A percentile compares a stretch with the other conserved stretches of the same genome.
Evolutionary conservation across 768 basidiomycete species (phyloP).

Genomic region (Xerocomellus dryophilus): DNA sequence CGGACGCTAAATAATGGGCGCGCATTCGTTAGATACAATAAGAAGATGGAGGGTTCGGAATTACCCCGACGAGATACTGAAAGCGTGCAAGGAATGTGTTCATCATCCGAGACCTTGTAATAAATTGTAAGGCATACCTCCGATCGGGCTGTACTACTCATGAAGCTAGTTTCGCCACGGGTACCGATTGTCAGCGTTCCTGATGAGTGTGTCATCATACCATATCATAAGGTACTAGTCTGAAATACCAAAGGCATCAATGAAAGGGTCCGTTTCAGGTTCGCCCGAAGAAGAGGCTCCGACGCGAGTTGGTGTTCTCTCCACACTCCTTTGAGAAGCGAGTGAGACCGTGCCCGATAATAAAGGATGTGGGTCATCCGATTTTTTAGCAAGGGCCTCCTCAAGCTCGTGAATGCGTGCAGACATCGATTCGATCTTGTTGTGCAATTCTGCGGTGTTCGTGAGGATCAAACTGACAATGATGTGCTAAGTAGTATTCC

Average conservation of each 20-base stretch:
- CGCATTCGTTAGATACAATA: not conserved
- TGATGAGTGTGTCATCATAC: slow-evolving; percentile 19
- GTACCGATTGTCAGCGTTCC: slow-evolving; percentile 59
- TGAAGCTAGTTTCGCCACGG: slow-evolving; percentile 52
- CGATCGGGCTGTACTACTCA: slow-evolving; percentile 64
- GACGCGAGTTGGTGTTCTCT: slow-evolving; percentile 21
- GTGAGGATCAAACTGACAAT: slow-evolving; percentile 52
- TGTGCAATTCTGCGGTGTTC: slow-evolving; percentile 69
- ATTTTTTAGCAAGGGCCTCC: slow-evolving; percentile 48
- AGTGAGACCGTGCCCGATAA: slow-evolving; percentile 31
- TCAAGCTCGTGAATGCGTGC: slow-evolving; percentile 62
- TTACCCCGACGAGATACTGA: slow-evolving; percentile 60
- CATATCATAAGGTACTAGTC: too few relatives aligned
- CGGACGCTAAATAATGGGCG: slow-evolving; percentile 22
- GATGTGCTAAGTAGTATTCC: not conserved
- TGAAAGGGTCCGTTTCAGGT: slow-evolving; percentile 41
- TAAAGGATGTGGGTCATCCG: slow-evolving; percentile 50
- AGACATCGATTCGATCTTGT: slow-evolving; percentile 53
- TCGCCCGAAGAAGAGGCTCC: slow-evolving; percentile 9
- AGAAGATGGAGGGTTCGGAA: not conserved
- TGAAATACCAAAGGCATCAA: slow-evolving; percentile 49
- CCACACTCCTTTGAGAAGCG: slow-evolving; percentile 23
- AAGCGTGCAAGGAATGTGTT: not conserved
- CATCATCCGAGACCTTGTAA: not conserved
- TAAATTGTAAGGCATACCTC: slow-evolving; percentile 46